Evolutionary conservation across 83 land plant species (phyloP), one percentile per base, ranked within the genome.

Genomic region (Thuja plicata): DNA sequence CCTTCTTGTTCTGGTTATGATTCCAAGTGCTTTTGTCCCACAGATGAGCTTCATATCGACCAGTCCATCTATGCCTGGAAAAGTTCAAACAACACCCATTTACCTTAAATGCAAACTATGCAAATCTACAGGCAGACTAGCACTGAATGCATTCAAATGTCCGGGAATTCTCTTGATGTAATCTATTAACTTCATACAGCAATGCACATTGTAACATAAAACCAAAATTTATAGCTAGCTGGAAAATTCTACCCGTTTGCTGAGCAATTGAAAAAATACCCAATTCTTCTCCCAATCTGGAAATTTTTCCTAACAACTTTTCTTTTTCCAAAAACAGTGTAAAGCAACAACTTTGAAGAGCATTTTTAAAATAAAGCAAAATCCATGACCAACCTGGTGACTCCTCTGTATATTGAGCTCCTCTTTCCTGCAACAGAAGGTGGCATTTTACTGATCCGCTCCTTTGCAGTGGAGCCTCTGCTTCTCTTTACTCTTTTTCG

Each of bases 1-100:
- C 98, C 91, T 96, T 96, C 91, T 96, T 96, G 91, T 96, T 96
- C 87, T 96, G 98, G 73, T 94, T 95, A 38, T 96, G 97, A 86
- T 96, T 96, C 98, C 98, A 96, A 6, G 98, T 95, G 88, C 94
- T 94, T 87, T 96, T 96, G 83, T 96, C 98, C 98, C 98, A 96
- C 87, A 96, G 96, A 86, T 96, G 98, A 89, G 98, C 98, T 90
- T 96, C 97, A 93, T 96, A 96, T 11, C 98, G 93, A 73, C 98
- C 98, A 52, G 98, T 96, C 97, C 97, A 96, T 71, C 98, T 87
- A 92, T 97, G 98, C 90, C 98, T 97, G 88, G n/a, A 45, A 52
- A 87, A 30, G 17, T 10, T 9, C 48, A 86, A 55, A 43, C 50
- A 86, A 34, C 32, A 43, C 70, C 54, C 81, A 27, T 84, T 27